phyloP scores from a whole-genome alignment of 768 basidiomycete genomes.

The Rhizopogon rudus region DNA sequence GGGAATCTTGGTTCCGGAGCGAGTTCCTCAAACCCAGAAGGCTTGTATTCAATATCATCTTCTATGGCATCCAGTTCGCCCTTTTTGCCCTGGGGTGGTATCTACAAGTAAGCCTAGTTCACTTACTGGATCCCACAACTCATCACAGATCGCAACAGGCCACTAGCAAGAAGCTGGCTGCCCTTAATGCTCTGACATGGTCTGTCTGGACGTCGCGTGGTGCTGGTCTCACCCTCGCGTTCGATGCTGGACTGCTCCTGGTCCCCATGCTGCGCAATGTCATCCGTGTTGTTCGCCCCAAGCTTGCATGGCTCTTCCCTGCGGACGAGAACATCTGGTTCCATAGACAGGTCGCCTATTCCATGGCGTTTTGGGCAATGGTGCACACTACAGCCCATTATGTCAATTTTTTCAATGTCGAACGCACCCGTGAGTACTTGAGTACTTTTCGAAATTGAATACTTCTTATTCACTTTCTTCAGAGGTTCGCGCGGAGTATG shows the following conservation, averaged over 20 bases:
- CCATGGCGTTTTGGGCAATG: slow-evolving; percentile 89
- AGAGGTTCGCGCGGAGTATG: slow-evolving; percentile 79
- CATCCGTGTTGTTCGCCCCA: slow-evolving; percentile 79
- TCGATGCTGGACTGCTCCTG: slow-evolving; percentile 81
- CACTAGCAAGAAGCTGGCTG: slow-evolving; percentile 58
- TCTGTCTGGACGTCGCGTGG: slow-evolving; percentile 91
- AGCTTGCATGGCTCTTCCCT: slow-evolving; percentile 77
- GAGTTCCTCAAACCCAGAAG: slow-evolving; percentile 63
- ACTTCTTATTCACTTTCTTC: slow-evolving; percentile 3
- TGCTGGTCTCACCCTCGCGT: slow-evolving; percentile 86
- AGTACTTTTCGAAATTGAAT: background rate
- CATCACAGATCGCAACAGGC: slow-evolving; percentile 32
- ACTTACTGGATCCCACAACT: background rate
- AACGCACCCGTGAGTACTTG: slow-evolving; percentile 65
- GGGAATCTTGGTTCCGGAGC: slow-evolving; percentile 65
- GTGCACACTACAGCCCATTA: slow-evolving; percentile 94
- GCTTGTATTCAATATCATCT: slow-evolving; percentile 70
- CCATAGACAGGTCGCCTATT: slow-evolving; percentile 92
- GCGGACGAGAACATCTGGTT: slow-evolving; percentile 96
- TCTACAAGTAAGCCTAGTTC: slow-evolving; percentile 52
- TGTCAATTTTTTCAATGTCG: slow-evolving; percentile 90
- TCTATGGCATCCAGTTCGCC: slow-evolving; percentile 71
- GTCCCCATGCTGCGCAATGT: slow-evolving; percentile 88
- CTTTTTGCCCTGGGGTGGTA: slow-evolving; percentile 89
- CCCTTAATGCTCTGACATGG: slow-evolving; percentile 73